Conservation (phyloP, 306 rosid genomes). For the Dalbergia cochinchinensis region DNA sequence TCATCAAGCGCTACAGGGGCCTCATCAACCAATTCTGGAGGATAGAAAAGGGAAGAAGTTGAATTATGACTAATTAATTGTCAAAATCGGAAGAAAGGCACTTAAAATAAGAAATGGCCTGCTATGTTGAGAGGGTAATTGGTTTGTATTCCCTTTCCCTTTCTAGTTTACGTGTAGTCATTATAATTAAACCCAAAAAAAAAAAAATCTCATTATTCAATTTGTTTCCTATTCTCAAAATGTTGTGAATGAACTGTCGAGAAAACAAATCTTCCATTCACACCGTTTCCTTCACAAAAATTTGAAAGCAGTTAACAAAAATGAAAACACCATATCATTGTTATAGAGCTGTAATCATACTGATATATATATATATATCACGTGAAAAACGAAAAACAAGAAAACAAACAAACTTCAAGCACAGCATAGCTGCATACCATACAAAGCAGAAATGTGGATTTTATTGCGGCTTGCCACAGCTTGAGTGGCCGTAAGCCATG, state of each 20-base stretch:
- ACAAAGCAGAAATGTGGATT: constrained; percentile 51
- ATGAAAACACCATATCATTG: no score
- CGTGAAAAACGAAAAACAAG: neutral
- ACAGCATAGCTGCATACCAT: constrained; percentile 39
- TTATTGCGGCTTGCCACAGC: constrained; percentile 60
- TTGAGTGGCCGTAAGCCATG: constrained; percentile 79
- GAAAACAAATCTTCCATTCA: neutral
- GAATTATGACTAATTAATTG: neutral
- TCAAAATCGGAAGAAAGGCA: neutral
- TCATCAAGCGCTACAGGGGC: constrained; percentile 55
- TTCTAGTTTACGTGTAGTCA: no score
- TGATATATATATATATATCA: no score
- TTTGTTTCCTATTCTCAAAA: neutral
- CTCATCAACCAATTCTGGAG: constrained; percentile 58
- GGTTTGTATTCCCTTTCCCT: no score
- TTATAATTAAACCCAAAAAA: no score
- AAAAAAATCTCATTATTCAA: no score
- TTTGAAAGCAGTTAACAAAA: no score
- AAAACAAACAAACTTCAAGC: constrained; percentile 3
- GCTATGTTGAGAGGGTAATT: neutral
- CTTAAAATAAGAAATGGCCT: neutral
- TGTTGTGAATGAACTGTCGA: neutral
- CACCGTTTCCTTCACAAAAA: neutral
- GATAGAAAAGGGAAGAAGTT: neutral
- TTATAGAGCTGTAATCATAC: no score